Conservation (phyloP, 2,329 filamentous ascomycete genomes). For the Xylaria sp. region DNA sequence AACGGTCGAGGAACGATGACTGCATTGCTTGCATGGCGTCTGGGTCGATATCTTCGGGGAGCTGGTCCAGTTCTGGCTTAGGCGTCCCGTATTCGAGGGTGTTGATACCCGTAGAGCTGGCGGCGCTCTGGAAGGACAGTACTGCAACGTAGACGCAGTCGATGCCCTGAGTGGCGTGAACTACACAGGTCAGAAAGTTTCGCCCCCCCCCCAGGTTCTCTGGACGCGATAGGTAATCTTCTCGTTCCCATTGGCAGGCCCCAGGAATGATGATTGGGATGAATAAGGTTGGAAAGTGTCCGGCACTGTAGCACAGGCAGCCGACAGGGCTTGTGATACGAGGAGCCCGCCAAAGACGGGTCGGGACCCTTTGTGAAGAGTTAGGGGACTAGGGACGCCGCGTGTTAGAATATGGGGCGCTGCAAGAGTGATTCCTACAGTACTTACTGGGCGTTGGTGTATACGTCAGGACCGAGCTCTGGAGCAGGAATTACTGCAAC, state of each 20-base stretch:
- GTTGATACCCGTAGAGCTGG: background rate
- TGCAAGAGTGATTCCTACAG: no score
- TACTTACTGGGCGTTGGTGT: no score
- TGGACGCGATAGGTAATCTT: conserved; percentile 31
- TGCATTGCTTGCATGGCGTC: conserved; percentile 7
- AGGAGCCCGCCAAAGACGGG: conserved; percentile 27
- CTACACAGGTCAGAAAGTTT: conserved; percentile 32
- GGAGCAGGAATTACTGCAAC: no score
- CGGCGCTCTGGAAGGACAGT: conserved; percentile 34
- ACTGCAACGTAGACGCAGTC: conserved; percentile 31
- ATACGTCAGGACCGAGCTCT: no score
- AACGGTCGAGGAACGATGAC: conserved; percentile 1
- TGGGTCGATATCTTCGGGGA: conserved; percentile 16
- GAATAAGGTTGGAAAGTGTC: conserved; percentile 29
- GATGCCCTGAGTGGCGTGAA: conserved; percentile 25
- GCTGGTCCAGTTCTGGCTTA: conserved; percentile 6
- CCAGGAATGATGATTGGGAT: conserved; percentile 38
- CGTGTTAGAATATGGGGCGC: no score
- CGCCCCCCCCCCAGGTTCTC: conserved; percentile 29
- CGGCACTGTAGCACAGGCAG: conserved; percentile 32
- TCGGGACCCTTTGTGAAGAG: conserved; percentile 14
- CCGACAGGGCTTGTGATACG: conserved; percentile 33
- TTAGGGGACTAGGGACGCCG: background rate
- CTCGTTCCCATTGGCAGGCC: conserved; percentile 16
- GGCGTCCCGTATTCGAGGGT: conserved; percentile 12